phyloP scores from a whole-genome alignment of 371 early-diverging fungal species.

The Mucor plumbeus region DNA sequence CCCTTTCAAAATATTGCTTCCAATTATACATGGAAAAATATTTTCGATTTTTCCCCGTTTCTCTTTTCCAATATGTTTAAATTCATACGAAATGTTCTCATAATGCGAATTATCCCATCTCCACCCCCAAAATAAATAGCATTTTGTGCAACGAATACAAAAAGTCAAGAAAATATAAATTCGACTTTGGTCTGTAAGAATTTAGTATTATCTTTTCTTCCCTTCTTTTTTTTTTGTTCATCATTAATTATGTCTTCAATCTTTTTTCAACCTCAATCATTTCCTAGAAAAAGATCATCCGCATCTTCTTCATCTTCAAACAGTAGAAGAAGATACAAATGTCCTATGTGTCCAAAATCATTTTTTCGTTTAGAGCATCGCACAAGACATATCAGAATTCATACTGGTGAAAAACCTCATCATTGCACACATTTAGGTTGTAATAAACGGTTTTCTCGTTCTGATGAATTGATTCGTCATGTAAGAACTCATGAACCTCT shows the following conservation, averaged over 20 bases:
- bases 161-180: conserved; percentile 7
- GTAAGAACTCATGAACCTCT: conserved; percentile 54
- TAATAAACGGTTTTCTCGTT: conserved; percentile 76
- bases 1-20: neutral
- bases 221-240: neutral
- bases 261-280: conserved; percentile 1
- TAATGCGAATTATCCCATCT: neutral
- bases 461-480: conserved; percentile 68
- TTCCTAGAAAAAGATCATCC: neutral
- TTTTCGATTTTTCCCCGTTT: neutral
- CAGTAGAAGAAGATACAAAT: conserved; percentile 57
- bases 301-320: neutral
- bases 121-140: neutral
- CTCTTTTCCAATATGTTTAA: neutral
- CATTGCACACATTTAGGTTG: conserved; percentile 70
- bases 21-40: neutral
- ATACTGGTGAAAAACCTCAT: conserved; percentile 85
- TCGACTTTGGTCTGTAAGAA: neutral
- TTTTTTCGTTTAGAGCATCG: conserved; percentile 70
- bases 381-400: conserved; percentile 79
- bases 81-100: neutral
- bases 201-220: neutral
- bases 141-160: neutral
- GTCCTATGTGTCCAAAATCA: conserved; percentile 64
- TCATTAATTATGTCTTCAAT: conserved; percentile 9